A percentile compares a stretch with the other conserved stretches of the same genome.
Conservation (phyloP, 352 stramenopile species). For the Phytophthora constricta region DNA sequence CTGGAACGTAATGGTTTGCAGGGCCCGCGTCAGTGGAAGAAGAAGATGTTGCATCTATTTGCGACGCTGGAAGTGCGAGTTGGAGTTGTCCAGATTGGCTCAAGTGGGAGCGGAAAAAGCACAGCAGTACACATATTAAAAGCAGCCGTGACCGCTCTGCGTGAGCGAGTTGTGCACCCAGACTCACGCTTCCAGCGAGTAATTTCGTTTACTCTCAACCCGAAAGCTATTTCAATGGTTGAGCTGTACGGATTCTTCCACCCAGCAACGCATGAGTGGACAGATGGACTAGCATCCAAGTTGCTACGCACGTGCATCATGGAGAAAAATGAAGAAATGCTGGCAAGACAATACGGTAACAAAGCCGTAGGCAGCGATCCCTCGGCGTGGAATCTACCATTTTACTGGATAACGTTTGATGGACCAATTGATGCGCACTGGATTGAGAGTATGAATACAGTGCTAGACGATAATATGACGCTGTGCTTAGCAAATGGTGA, state of each 20-base stretch:
- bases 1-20: constrained; percentile 68
- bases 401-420: constrained; percentile 89
- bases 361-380: constrained; percentile 31
- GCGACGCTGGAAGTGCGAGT: constrained; percentile 92
- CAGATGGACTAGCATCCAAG: constrained; percentile 77
- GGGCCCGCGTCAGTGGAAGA: constrained; percentile 71
- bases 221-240: constrained; percentile 80
- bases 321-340: constrained; percentile 65
- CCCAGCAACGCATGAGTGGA: constrained; percentile 84
- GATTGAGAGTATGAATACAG: constrained; percentile 91
- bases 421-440: constrained; percentile 84
- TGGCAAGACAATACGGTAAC: constrained; percentile 30
- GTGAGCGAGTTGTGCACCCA: constrained; percentile 50
- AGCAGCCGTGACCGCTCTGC: constrained; percentile 54
- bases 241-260: constrained; percentile 90
- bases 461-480: constrained; percentile 92
- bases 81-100: constrained; percentile 83
- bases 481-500: constrained; percentile 91
- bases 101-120: constrained; percentile 79
- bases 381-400: constrained; percentile 31
- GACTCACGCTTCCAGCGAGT: constrained; percentile 67
- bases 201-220: constrained; percentile 72
- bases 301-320: constrained; percentile 78
- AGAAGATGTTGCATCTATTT: constrained; percentile 92
- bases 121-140: constrained; percentile 53